Evolutionary conservation across 129 eudicot species (phyloP), one percentile per base, ranked within the genome.

Genomic region (Flaveria linearis): DNA sequence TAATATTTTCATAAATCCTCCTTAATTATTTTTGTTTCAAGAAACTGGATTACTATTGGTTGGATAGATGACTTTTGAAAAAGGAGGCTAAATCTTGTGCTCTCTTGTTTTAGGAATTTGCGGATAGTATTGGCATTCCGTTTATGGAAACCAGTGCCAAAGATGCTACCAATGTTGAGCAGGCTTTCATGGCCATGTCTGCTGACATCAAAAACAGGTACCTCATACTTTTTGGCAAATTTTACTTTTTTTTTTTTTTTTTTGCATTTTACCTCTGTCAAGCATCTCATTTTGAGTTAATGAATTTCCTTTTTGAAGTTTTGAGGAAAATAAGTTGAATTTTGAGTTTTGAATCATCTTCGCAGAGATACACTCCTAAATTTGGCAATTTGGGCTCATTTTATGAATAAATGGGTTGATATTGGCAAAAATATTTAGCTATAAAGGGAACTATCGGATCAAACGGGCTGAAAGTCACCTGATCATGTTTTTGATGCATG

Each of bases 151-250:
- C 85, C 26, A 82, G 85, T 76, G 85, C 85, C 6, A 82, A 82
- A 76, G 81, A 82, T 63, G 81, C 81, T 69, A 86, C 90, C 17
- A 91, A 91, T 56, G 95, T 88, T 68, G 97, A 91, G 77, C 96
- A 91, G 73, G 97, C 96, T 82, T 92, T 92, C 85, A 89, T 92
- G 97, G 91, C 97, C 72, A 76, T 82, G 84, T 81, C 81, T 69
- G 81, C 81, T 70, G 81, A 75, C 66, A 75, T 81, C 28, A 75
- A 75, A 81, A 81, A 69, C 57, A 81, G 81, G 81, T 75, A 61
- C 71, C 53, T 28, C 69, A 14, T 10, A 42, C 63, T 71, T 63
- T 73, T 46, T 22, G 39, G 36, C 28, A 49, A 61, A 4, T 60
- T 61, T 49, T 41, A 78, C 11, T 3, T 33, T 2, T 25, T 0